Percentiles rank a stretch among this genome's conserved stretches.
These are phyloP conservation scores for Hyaloraphidium curvatum DNA, from an alignment of 192 early-diverging fungal genomes.

Conservation along the genomic window DNA sequence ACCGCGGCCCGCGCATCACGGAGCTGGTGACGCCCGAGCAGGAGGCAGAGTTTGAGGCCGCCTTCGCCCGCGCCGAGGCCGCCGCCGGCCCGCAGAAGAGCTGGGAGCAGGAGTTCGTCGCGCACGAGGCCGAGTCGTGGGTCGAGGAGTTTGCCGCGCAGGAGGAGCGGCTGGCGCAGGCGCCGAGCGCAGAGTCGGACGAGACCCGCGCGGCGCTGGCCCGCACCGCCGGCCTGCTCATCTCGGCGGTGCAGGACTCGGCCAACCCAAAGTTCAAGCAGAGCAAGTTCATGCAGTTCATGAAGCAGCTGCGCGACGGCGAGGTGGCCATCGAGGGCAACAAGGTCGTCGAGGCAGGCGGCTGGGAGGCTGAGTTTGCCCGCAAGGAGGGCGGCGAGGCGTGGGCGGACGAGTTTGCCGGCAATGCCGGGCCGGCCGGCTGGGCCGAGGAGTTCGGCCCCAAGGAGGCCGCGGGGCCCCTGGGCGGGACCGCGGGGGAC, in stretches of 20 bases:
- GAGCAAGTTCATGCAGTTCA: conserved; percentile 80
- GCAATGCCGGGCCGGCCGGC: background rate
- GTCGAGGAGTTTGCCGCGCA: conserved; percentile 27
- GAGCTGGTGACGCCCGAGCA: conserved; percentile 23
- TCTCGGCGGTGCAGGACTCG: conserved; percentile 50
- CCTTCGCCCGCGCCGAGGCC: conserved; percentile 38
- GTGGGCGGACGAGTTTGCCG: conserved; percentile 1
- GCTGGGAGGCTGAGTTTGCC: background rate
- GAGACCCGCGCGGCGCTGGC: conserved; percentile 48
- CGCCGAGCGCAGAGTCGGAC: conserved; percentile 18
- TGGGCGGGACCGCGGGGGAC: conserved; percentile 12
- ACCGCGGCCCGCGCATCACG: conserved; percentile 8
- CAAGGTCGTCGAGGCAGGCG: conserved; percentile 41
- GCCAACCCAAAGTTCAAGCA: conserved; percentile 84
- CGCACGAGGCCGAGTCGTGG: conserved; percentile 24
- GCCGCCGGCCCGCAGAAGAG: background rate
- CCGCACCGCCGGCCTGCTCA: conserved; percentile 57
- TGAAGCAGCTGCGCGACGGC: conserved; percentile 76
- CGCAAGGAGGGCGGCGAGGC: background rate
- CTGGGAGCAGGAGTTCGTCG: conserved; percentile 43
- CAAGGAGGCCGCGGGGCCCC: conserved; percentile 16
- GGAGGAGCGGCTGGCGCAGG: conserved; percentile 22
- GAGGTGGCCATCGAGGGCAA: conserved; percentile 76
- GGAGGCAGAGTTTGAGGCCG: conserved; percentile 45
- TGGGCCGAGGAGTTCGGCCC: conserved; percentile 19